Evolutionary conservation across 1,284 basidiomycete genomes (phyloP), one percentile per base, ranked within the genome.

Genomic region (Fomitopsis schrenkii): DNA sequence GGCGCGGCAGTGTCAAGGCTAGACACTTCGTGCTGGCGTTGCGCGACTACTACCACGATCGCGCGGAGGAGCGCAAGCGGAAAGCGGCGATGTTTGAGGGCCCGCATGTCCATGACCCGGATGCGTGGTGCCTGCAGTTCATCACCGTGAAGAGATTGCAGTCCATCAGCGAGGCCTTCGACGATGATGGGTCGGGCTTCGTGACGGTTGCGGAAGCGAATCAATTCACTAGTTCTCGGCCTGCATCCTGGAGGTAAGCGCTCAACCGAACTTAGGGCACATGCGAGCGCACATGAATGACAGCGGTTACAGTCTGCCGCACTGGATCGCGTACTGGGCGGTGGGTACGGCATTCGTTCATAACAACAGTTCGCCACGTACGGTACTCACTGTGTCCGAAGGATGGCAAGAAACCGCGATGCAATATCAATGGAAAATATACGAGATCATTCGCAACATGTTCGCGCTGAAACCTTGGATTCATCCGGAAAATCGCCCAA

Each of bases 131-230:
- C 1, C 63, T 79, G 12, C 69, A 75, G 5, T 79, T 77, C 63
- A 74, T 83, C 58, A 77, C 75, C 52, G 67, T 77, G 6, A 70
- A 70, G 19, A 76, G 77, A 55, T 65, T 81, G 6, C 80, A 80
- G 59, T 73, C 75, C 4, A 76, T 82, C 58, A 63, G 72, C 9
- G 81, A 84, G 62, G 80, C 80, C 0, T 73, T 83, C 26, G 81
- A 82, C 59, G 79, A 81, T 46, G 82, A 83, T 60, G 77, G 75
- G 0, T 80, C 80, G 0, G 80, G 81, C 0, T 82, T 75, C 55
- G 69, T 80, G n/a, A 81, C 77, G 14, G 70, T 83, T 6, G 73
- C 76, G n/a, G 80, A 83, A 61, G 76, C 81, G 7, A 83, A 83
- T 60, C 69, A 68, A 2, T 79, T 82, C 57, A 75, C 77, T 6